Percentiles rank a stretch among this genome's conserved stretches.
Conservation (phyloP, 371 early-diverging fungal genomes). For the Caulochytrium protostelioides region DNA sequence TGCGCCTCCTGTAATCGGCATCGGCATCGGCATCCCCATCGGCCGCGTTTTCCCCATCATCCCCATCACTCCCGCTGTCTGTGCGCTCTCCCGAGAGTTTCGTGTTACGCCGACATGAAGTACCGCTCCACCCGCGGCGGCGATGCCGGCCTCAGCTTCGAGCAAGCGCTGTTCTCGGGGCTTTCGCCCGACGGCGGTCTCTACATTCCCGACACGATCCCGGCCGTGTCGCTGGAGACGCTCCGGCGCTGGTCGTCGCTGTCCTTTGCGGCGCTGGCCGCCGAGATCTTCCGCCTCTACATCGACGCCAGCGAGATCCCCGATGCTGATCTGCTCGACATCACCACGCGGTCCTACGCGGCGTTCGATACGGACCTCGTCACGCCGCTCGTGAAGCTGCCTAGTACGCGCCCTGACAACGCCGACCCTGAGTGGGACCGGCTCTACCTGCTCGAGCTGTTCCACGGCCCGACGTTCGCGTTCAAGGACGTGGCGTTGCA, state of each 20-base stretch:
- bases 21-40: neutral
- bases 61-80: neutral
- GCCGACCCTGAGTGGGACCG: constrained; percentile 2
- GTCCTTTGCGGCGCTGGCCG: constrained; percentile 57
- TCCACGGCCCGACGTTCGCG: constrained; percentile 92
- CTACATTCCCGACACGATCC: constrained; percentile 70
- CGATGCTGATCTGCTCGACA: constrained; percentile 35
- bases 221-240: constrained; percentile 31
- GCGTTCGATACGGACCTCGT: constrained; percentile 56
- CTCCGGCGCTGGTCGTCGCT: constrained; percentile 42
- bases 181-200: constrained; percentile 87
- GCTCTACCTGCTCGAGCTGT: constrained; percentile 68
- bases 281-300: constrained; percentile 55
- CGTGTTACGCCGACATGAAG: constrained; percentile 34
- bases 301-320: constrained; percentile 61
- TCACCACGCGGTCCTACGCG: constrained; percentile 49
- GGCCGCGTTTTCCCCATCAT: neutral
- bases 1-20: too few relatives aligned
- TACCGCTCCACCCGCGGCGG: constrained; percentile 77
- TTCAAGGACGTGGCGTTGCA: constrained; percentile 96
- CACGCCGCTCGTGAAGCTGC: constrained; percentile 55
- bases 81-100: too few relatives aligned
- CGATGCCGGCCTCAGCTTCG: constrained; percentile 46
- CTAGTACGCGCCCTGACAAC: constrained; percentile 14
- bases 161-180: constrained; percentile 76